Conservation (phyloP, 2,329 filamentous ascomycete species). For the Beauveria sp. region DNA sequence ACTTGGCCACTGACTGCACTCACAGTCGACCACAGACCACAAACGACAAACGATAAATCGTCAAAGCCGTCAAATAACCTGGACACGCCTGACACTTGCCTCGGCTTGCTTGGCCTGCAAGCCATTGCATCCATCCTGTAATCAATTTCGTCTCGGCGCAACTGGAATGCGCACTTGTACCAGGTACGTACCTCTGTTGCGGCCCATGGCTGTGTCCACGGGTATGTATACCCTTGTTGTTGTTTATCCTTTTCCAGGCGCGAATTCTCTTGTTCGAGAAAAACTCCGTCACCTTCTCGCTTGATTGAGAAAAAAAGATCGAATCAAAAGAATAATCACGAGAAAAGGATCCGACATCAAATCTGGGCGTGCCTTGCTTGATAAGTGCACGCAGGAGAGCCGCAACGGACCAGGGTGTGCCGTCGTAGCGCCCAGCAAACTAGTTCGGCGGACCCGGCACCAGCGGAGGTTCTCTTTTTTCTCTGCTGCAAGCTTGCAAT, state of each 20-base stretch:
- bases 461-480: conserved; percentile 1
- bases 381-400: not conserved
- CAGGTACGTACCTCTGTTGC: conserved; percentile 13
- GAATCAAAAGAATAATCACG: not conserved
- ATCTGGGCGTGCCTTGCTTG: not conserved
- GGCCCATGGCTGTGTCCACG: conserved; percentile 10
- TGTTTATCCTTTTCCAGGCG: too few relatives aligned
- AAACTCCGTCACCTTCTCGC: too few relatives aligned
- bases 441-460: conserved; percentile 9
- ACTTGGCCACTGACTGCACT: not conserved
- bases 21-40: not conserved
- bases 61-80: not conserved
- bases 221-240: not conserved
- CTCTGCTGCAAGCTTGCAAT: not conserved
- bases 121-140: not conserved
- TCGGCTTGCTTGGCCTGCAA: not conserved
- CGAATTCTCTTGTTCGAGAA: too few relatives aligned
- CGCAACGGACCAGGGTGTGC: conserved; percentile 2
- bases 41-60: not conserved
- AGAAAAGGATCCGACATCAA: not conserved
- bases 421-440: not conserved
- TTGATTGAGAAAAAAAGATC: not conserved
- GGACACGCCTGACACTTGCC: not conserved
- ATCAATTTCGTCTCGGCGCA: not conserved
- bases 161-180: conserved; percentile 10